phyloP scores from a whole-genome alignment of 805 yeast genomes.

The Teunomyces aglyptinius region DNA sequence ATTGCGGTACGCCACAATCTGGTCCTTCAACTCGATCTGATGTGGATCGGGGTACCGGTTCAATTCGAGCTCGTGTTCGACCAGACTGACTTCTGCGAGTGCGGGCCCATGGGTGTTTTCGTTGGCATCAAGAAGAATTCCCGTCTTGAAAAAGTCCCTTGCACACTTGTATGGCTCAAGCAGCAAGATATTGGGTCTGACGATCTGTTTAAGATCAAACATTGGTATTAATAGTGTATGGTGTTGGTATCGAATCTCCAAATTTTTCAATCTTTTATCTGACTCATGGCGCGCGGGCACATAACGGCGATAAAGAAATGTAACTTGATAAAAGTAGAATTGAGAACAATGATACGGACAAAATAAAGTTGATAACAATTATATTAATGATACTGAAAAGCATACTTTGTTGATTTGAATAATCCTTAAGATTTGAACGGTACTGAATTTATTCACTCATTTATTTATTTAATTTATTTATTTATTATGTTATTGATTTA shows the following conservation, averaged over 20 bases:
- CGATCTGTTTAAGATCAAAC: slow-evolving; percentile 56
- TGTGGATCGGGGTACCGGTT: slow-evolving; percentile 98
- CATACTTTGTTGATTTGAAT: too few species aligned
- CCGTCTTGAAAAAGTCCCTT: slow-evolving; percentile 88
- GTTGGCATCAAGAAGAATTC: slow-evolving; percentile 89
- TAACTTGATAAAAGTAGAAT: too few species aligned
- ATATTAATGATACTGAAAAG: too few species aligned
- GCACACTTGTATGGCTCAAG: slow-evolving; percentile 96
- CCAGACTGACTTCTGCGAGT: slow-evolving; percentile 39
- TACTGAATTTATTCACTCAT: too few species aligned
- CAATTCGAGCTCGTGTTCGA: slow-evolving; percentile 55
- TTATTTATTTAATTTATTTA: too few species aligned
- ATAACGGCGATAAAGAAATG: not conserved
- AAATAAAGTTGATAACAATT: too few species aligned
- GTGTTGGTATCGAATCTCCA: too few species aligned
- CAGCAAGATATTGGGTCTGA: slow-evolving; percentile 79
- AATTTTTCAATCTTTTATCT: slow-evolving; percentile 1
- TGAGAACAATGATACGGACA: too few species aligned
- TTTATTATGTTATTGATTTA: too few species aligned
- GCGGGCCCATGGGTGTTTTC: slow-evolving; percentile 95
- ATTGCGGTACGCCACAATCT: slow-evolving; percentile 72
- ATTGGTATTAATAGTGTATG: slow-evolving; percentile 13
- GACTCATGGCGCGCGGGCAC: slow-evolving; percentile 5
- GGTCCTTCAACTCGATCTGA: slow-evolving; percentile 71
- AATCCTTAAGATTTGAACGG: too few species aligned